Percentiles rank a stretch among this genome's conserved stretches.
Conservation (phyloP, 148 eudicot genomes). For the Gaultheria prostrata region DNA sequence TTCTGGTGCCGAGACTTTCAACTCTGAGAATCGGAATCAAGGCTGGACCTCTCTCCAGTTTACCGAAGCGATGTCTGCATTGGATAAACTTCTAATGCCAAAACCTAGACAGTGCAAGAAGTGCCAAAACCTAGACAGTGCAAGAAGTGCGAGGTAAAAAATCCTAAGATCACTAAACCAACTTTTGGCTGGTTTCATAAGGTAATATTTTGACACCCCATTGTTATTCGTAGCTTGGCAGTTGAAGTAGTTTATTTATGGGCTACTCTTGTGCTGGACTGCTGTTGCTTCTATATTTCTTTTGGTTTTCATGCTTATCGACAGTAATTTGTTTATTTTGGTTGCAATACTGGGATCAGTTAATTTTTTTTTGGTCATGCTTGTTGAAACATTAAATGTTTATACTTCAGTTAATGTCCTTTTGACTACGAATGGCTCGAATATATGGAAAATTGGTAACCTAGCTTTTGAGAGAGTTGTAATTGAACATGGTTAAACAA, state of each 20-base stretch:
- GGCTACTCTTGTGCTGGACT: not conserved
- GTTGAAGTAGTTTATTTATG: not conserved
- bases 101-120: too few species aligned
- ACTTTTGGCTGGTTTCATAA: constrained; percentile 81
- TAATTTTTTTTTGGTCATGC: not conserved
- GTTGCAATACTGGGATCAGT: not conserved
- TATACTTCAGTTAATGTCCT: not conserved
- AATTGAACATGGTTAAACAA: not conserved
- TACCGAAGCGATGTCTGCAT: constrained; percentile 62
- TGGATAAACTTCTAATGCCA: constrained; percentile 50
- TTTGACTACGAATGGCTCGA: not conserved
- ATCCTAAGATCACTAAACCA: constrained; percentile 69
- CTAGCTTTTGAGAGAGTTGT: not conserved
- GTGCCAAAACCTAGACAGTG: constrained; percentile 37
- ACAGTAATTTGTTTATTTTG: not conserved
- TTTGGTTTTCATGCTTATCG: not conserved
- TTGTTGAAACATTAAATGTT: not conserved
- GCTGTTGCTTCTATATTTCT: not conserved
- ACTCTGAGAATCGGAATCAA: constrained; percentile 23
- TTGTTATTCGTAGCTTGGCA: not conserved
- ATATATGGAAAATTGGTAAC: not conserved
- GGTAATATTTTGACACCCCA: constrained; percentile 43
- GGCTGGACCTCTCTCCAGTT: constrained; percentile 75
- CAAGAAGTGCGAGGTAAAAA: constrained; percentile 38
- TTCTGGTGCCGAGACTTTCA: constrained; percentile 15